Percentiles rank a stretch among this genome's conserved stretches.
phyloP scores from a whole-genome alignment of 345 rosid genomes.

The Hirschfeldia incana region DNA sequence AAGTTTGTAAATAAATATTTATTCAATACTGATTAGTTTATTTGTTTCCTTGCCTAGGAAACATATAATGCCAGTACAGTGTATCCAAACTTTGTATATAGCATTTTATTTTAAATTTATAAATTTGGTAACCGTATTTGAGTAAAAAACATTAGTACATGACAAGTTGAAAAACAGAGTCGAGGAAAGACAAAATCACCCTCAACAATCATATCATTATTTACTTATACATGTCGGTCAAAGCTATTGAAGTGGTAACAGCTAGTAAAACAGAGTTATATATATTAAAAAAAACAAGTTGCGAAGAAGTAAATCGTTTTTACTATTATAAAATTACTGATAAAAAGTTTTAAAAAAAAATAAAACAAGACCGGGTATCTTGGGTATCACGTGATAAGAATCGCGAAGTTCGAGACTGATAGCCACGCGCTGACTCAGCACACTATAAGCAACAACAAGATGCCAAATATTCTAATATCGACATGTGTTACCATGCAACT shows the following conservation, averaged over 20 bases:
- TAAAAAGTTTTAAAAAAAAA: neutral
- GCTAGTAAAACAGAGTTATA: neutral
- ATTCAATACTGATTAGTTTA: neutral
- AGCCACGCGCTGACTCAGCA: constrained; percentile 1
- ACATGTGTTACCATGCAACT: neutral
- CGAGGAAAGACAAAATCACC: neutral
- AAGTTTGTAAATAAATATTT: neutral
- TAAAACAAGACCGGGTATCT: neutral
- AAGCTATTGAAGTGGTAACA: neutral
- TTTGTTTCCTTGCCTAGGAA: neutral
- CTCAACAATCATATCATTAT: neutral
- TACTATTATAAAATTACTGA: neutral
- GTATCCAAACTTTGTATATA: neutral
- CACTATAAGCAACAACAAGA: neutral
- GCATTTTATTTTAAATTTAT: neutral
- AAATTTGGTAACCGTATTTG: neutral
- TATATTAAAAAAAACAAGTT: neutral
- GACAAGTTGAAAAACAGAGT: neutral
- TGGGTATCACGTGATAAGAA: neutral
- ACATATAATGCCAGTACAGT: neutral
- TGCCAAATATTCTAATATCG: neutral
- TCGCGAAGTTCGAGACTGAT: neutral
- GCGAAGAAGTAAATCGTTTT: neutral
- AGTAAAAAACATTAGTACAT: neutral
- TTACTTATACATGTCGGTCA: neutral